A percentile compares a stretch with the other conserved stretches of the same genome.
phyloP scores from a whole-genome alignment of 805 yeast species.

The Candida koratica region DNA sequence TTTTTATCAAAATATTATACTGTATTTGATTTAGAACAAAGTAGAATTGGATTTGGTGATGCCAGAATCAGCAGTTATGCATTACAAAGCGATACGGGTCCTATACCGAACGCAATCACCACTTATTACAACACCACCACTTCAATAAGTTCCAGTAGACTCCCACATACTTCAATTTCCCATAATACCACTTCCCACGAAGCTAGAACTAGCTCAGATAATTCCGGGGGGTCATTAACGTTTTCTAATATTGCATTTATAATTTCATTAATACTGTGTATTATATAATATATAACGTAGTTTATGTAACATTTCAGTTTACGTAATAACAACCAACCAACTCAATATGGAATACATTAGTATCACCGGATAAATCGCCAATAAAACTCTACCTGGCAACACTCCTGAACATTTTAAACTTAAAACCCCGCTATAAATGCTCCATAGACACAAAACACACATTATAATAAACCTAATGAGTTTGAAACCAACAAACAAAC shows the following conservation, averaged over 20 bases:
- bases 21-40: constrained; percentile 52
- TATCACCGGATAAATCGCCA: constrained; percentile 66
- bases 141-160: too few relatives aligned
- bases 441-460: constrained; percentile 52
- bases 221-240: background rate
- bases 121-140: background rate
- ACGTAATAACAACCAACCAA: constrained; percentile 64
- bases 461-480: constrained; percentile 48
- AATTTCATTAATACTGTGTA: constrained; percentile 8
- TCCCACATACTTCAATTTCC: too few relatives aligned
- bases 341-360: constrained; percentile 59
- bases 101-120: background rate
- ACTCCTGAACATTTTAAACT: constrained; percentile 66
- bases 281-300: constrained; percentile 6
- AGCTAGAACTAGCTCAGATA: too few relatives aligned
- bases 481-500: constrained; percentile 43
- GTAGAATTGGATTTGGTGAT: constrained; percentile 47
- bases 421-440: constrained; percentile 58
- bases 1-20: constrained; percentile 54
- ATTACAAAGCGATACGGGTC: constrained; percentile 5
- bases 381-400: constrained; percentile 52
- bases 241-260: constrained; percentile 7
- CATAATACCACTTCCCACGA: too few relatives aligned
- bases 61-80: constrained; percentile 14
- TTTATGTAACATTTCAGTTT: constrained; percentile 7